Base-by-base conservation (phyloP, 306 rosid species). In the Adenanthera pavonina region DNA sequence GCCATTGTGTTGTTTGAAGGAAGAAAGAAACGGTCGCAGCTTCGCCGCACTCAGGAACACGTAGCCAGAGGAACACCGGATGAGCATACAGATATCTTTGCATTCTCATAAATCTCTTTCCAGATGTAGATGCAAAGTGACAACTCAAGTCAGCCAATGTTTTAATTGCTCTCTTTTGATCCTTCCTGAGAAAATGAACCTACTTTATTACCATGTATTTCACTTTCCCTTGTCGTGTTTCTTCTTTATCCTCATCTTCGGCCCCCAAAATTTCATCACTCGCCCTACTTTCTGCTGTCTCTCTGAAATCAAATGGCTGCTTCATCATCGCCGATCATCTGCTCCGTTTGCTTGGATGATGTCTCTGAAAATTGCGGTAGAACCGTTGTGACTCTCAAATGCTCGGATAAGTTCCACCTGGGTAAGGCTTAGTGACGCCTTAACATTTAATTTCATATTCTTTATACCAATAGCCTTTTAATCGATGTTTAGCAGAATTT, bases 341-440 rank as follows among this genome's bases (percentile, higher is more conserved):
- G 81, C 57, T 69, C 81, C 0, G 13, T 76, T 40, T 82, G 81
- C 72, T 60, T 76, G 56, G 67, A 82, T 0, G 77, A 49, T 0
- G 36, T 82, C 2, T 69, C 73, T 4, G 66, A 48, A 2, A 10
- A 40, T 3, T 76, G 78, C 49, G 81, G 44, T 56, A 66, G 77
- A 48, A 76, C 73, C 0, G 66, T 49, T 9, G 78, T 82, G 56
- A 76, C 8, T 56, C 81, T 76, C 34, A 71, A 51, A 3, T 82
- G 81, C 81, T 34, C 30, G 17, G 77, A 82, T 16, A 8, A 15
- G 20, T 82, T 76, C 30, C 85, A 82, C 53, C 38, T 82, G 3
- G 78, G 85, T 82, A 13, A 76, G 81, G 33, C 16, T 25, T 17
- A 3, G 17, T 8, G 1, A 30, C 16, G 1, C 15, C 48, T 33